A percentile compares a stretch with the other conserved stretches of the same genome.
Evolutionary conservation across 2,329 filamentous ascomycete species (phyloP).

Genomic region (Aspergillus sp.): DNA sequence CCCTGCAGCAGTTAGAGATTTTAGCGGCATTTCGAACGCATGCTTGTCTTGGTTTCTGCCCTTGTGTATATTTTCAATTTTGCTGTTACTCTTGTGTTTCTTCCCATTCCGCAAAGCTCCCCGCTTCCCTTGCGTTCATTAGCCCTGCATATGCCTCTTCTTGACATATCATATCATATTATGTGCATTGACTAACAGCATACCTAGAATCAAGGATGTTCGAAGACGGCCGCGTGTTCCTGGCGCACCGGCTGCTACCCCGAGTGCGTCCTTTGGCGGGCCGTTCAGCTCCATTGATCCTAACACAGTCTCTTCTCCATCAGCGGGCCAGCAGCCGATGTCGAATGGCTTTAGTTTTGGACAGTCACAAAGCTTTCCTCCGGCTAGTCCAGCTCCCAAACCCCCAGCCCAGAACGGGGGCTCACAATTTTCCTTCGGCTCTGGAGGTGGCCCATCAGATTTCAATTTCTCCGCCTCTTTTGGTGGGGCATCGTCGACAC

Average conservation of each 20-base stretch:
- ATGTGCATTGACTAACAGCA: constrained; percentile 8
- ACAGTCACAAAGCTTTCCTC: constrained; percentile 38
- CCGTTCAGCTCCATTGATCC: constrained; percentile 32
- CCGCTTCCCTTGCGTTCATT: not conserved
- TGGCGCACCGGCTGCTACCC: constrained; percentile 18
- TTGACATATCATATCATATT: not conserved
- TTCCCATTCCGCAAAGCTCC: not conserved
- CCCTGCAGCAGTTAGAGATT: constrained; percentile 2
- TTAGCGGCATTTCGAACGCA: not conserved
- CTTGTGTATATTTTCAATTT: not conserved
- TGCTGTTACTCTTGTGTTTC: constrained; percentile 3
- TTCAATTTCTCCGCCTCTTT: constrained; percentile 34
- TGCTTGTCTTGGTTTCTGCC: not conserved
- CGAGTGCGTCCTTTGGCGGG: constrained; percentile 21
- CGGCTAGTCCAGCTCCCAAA: constrained; percentile 22
- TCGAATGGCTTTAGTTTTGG: constrained; percentile 36
- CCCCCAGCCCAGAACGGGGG: constrained; percentile 25
- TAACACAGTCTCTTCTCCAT: constrained; percentile 27
- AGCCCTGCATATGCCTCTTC: not conserved
- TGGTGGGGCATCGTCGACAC: constrained; percentile 16
- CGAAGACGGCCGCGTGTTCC: constrained; percentile 26
- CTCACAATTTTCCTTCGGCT: constrained; percentile 32
- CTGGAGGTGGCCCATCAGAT: constrained; percentile 25
- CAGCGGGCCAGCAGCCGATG: constrained; percentile 17
- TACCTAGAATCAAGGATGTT: constrained; percentile 25